Conservation (phyloP, 352 stramenopile species). For the Pythium periplocum region DNA sequence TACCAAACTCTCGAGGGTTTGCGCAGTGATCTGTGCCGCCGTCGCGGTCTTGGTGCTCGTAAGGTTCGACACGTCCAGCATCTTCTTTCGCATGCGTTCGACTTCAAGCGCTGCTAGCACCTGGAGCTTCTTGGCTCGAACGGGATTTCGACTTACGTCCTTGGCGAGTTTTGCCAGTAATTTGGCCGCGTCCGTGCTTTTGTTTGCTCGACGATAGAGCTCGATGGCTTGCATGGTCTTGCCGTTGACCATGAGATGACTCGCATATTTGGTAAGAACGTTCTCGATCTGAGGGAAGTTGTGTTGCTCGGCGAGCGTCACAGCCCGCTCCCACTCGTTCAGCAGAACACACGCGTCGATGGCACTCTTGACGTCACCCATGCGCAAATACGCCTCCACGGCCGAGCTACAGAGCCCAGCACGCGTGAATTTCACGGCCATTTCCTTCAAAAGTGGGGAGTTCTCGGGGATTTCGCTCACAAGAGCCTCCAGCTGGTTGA, state of each 20-base stretch:
- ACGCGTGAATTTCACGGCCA: constrained; percentile 85
- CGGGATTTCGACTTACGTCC: constrained; percentile 74
- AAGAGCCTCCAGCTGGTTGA: constrained; percentile 81
- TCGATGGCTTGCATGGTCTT: constrained; percentile 90
- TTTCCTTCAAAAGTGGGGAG: constrained; percentile 71
- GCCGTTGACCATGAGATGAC: constrained; percentile 75
- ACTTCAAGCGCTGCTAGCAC: constrained; percentile 93
- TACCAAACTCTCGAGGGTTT: constrained; percentile 90
- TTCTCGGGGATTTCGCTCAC: constrained; percentile 82
- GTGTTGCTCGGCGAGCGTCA: constrained; percentile 88
- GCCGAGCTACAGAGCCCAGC: constrained; percentile 80
- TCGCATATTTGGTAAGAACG: constrained; percentile 87
- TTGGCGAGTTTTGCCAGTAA: constrained; percentile 85
- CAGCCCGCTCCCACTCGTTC: constrained; percentile 91
- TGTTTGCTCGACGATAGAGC: constrained; percentile 90
- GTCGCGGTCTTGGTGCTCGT: constrained; percentile 59
- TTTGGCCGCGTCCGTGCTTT: constrained; percentile 89
- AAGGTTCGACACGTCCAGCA: constrained; percentile 71
- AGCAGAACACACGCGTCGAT: constrained; percentile 92
- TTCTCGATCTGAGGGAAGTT: constrained; percentile 94
- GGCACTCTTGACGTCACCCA: constrained; percentile 88
- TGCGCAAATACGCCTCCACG: constrained; percentile 84
- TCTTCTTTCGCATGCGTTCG: constrained; percentile 89
- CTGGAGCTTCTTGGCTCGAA: constrained; percentile 92
- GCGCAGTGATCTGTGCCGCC: constrained; percentile 77